A percentile compares a stretch with the other conserved stretches of the same genome.
These are phyloP conservation scores for Panicum virgatum DNA, from an alignment of 202 grass and related monocot genomes.

Conservation along the genomic window DNA sequence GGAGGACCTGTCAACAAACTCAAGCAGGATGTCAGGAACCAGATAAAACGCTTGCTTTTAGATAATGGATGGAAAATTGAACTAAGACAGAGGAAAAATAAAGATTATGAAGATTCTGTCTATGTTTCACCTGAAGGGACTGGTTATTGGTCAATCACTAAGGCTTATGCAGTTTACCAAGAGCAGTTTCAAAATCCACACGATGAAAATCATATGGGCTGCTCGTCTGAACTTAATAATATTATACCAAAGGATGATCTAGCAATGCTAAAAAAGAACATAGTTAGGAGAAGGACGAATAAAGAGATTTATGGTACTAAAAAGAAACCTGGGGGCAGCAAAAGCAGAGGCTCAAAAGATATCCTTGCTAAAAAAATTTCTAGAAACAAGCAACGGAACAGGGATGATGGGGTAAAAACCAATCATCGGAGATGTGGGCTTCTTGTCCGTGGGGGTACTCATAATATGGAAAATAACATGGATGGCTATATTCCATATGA, in stretches of 20 bases:
- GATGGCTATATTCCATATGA: slow-evolving; percentile 66
- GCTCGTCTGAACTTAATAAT: slow-evolving; percentile 33
- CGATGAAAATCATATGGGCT: slow-evolving; percentile 28
- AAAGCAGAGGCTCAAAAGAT: slow-evolving; percentile 46
- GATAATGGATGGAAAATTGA: slow-evolving; percentile 94
- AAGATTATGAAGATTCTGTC: slow-evolving; percentile 85
- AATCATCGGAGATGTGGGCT: slow-evolving; percentile 48
- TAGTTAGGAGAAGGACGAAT: slow-evolving; percentile 59
- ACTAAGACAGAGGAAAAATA: slow-evolving; percentile 69
- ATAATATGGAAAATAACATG: slow-evolving; percentile 35
- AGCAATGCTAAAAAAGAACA: slow-evolving; percentile 81
- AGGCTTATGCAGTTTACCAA: slow-evolving; percentile 88
- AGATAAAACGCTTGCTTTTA: slow-evolving; percentile 78
- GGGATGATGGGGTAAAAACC: slow-evolving; percentile 29
- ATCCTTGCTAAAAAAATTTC: slow-evolving; percentile 23
- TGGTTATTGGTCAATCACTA: slow-evolving; percentile 95
- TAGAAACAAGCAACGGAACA: slow-evolving; percentile 34
- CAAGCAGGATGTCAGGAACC: slow-evolving; percentile 79
- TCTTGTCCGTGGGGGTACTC: slow-evolving; percentile 49
- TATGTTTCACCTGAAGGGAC: slow-evolving; percentile 83
- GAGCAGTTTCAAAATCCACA: slow-evolving; percentile 47
- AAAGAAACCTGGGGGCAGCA: slow-evolving; percentile 51
- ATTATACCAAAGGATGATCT: slow-evolving; percentile 50
- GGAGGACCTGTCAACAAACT: slow-evolving; percentile 44
- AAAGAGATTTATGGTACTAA: slow-evolving; percentile 43